Evolutionary conservation across 148 eudicot genomes (phyloP), one percentile per base, ranked within the genome.

Genomic region (Fagopyrum esculentum): DNA sequence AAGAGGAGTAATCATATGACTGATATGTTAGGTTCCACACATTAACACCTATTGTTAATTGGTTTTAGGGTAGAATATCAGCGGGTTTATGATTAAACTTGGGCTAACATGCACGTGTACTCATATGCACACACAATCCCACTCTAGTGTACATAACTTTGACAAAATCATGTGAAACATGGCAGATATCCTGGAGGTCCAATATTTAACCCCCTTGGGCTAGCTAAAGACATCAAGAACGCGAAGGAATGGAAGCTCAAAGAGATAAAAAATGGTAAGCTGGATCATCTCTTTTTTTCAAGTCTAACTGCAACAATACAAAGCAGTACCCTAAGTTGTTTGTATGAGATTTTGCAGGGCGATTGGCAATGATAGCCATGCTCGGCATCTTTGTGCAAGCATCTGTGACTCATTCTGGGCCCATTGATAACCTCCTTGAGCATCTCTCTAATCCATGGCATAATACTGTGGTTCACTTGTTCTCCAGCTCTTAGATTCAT

Each of bases 111-210:
- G 40, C 40, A 35, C 1, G 40, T 35, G 2, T 1, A 2, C 40
- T 35, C 3, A 0, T 35, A 35, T 35, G 40, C 40, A n/a, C n/a
- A n/a, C n/a, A n/a, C n/a, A n/a, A n/a, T n/a, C n/a, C n/a, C n/a
- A n/a, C n/a, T n/a, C n/a, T n/a, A n/a, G n/a, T n/a, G n/a, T n/a
- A n/a, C n/a, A n/a, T n/a, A n/a, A n/a, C n/a, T n/a, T 35, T 35
- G 40, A 35, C 40, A 35, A 35, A 35, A 35, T 1, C 0, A 35
- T 2, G 1, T 66, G 71, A 43, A 35, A 40, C 16, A 73, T 51
- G 50, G 80, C 78, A 93, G 98, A 77, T 93, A 93, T 72, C 98
- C 98, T 4, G 94, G 98, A 26, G 98, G 98, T 9, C 98, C 94
- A 13, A 59, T 91, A 72, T 75, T 93, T 2, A 88, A 93, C 80